A percentile compares a stretch with the other conserved stretches of the same genome.
phyloP scores from a whole-genome alignment of 192 early-diverging fungal genomes.

The Phlyctochytrium planicorne region DNA sequence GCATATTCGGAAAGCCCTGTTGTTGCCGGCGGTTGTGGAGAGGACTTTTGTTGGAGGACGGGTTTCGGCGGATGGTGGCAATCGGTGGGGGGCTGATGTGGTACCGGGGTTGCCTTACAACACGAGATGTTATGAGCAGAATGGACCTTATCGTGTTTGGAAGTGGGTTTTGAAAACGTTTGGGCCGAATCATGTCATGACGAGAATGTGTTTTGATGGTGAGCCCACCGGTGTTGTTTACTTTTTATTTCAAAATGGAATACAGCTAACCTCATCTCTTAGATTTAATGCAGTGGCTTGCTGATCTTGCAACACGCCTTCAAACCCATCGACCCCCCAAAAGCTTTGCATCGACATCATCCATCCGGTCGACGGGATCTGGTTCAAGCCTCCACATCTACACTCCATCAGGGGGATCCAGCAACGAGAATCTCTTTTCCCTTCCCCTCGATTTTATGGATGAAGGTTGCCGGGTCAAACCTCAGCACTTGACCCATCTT shows the following conservation, averaged over 20 bases:
- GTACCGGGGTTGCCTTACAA: conserved; percentile 12
- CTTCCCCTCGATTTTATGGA: not conserved
- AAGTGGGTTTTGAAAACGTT: conserved; percentile 16
- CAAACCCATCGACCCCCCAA: too few relatives aligned
- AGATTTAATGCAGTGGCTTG: conserved; percentile 25
- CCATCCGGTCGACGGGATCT: not conserved
- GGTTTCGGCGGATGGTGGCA: not conserved
- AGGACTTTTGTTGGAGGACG: too few relatives aligned
- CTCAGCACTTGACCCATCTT: not conserved
- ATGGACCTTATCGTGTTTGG: conserved; percentile 13
- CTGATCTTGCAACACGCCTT: too few relatives aligned
- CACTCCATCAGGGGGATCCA: too few relatives aligned
- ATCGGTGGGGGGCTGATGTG: not conserved
- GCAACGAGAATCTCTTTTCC: not conserved
- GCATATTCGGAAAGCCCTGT: conserved; percentile 9
- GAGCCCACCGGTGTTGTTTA: too few relatives aligned
- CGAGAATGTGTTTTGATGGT: conserved; percentile 22
- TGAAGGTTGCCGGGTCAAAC: not conserved
- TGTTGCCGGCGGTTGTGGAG: not conserved
- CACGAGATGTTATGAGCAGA: conserved; percentile 27
- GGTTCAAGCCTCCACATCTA: not conserved
- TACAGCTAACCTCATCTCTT: too few relatives aligned
- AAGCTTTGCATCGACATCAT: too few relatives aligned
- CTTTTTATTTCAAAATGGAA: not conserved
- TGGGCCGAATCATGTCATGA: conserved; percentile 11